Evolutionary conservation across 768 basidiomycete genomes (phyloP).

Genomic region (Candolleomyces aberdarensis): DNA sequence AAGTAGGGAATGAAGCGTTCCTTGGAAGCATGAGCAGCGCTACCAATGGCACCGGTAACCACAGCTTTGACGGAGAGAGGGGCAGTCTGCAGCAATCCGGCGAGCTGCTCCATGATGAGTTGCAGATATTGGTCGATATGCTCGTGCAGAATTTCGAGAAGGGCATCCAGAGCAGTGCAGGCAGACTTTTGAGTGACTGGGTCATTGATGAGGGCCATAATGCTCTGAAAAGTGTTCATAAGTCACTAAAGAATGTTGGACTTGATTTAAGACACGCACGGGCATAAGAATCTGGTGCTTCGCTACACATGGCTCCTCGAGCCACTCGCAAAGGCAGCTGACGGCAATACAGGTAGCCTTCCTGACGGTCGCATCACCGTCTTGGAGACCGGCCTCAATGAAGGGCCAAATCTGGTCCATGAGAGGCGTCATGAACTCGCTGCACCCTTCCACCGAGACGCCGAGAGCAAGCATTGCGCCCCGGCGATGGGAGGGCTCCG

Average conservation of each 20-base stretch:
- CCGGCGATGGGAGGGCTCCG: constrained; percentile 77
- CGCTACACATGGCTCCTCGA: constrained; percentile 87
- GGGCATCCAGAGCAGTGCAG: constrained; percentile 95
- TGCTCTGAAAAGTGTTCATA: constrained; percentile 46
- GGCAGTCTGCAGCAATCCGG: constrained; percentile 80
- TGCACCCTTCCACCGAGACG: constrained; percentile 95
- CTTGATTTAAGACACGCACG: constrained; percentile 39
- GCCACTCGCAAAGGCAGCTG: constrained; percentile 95
- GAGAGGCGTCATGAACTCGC: constrained; percentile 94
- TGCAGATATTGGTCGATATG: constrained; percentile 88
- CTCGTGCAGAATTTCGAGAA: constrained; percentile 91
- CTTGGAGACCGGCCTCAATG: constrained; percentile 83
- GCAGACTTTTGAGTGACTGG: constrained; percentile 84
- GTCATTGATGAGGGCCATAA: constrained; percentile 90
- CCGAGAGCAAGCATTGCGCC: constrained; percentile 95
- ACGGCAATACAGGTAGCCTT: constrained; percentile 96
- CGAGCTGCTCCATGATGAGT: constrained; percentile 92
- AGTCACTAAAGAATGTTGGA: constrained; percentile 1
- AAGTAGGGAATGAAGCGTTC: constrained; percentile 92
- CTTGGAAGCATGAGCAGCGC: constrained; percentile 95
- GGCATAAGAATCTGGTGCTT: constrained; percentile 86
- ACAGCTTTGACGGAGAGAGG: constrained; percentile 89
- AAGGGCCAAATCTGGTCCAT: constrained; percentile 93
- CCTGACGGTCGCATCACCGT: constrained; percentile 79
- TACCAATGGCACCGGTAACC: constrained; percentile 96